phyloP scores from a whole-genome alignment of 1,139 yeast species.

The Kodamaea suecica region DNA sequence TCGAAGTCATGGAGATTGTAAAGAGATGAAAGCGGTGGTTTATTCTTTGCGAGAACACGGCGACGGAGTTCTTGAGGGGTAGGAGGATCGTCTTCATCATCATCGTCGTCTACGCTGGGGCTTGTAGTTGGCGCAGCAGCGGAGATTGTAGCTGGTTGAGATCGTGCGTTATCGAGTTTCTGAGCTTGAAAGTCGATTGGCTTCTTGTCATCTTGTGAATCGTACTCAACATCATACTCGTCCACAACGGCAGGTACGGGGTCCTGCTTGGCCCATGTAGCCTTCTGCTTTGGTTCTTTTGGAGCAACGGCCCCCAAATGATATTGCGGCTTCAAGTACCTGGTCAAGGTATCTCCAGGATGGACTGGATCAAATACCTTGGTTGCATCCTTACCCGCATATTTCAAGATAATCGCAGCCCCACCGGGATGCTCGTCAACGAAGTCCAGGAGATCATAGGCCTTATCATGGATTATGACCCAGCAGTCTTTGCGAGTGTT shows the following conservation, averaged over 20 bases:
- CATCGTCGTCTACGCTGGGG: slow-evolving; percentile 18
- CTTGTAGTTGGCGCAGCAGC: too few relatives aligned
- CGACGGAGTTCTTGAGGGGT: slow-evolving; percentile 33
- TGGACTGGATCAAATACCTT: slow-evolving; percentile 72
- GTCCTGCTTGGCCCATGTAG: slow-evolving; percentile 1
- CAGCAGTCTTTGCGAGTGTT: slow-evolving; percentile 47
- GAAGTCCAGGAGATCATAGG: slow-evolving; percentile 50
- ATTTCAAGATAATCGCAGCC: slow-evolving; percentile 46
- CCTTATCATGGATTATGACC: slow-evolving; percentile 53
- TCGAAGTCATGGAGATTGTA: slow-evolving; percentile 81
- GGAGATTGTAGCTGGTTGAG: too few relatives aligned
- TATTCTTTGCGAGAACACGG: slow-evolving; percentile 20
- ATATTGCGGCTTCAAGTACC: slow-evolving; percentile 33
- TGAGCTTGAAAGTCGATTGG: slow-evolving; percentile 19
- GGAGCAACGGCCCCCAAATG: slow-evolving; percentile 31
- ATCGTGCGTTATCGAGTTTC: too few relatives aligned
- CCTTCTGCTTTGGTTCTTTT: slow-evolving; percentile 5
- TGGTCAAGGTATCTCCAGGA: slow-evolving; percentile 70
- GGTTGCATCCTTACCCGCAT: slow-evolving; percentile 60
- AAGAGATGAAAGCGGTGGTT: slow-evolving; percentile 67
- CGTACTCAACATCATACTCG: slow-evolving; percentile 47
- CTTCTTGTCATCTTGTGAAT: slow-evolving; percentile 37
- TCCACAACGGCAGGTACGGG: slow-evolving; percentile 26
- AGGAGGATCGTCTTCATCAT: slow-evolving; percentile 22
- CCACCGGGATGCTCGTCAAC: slow-evolving; percentile 56